Evolutionary conservation across 1,139 yeast genomes (phyloP), one percentile per base, ranked within the genome.

Genomic region (Ogataea hybrid): DNA sequence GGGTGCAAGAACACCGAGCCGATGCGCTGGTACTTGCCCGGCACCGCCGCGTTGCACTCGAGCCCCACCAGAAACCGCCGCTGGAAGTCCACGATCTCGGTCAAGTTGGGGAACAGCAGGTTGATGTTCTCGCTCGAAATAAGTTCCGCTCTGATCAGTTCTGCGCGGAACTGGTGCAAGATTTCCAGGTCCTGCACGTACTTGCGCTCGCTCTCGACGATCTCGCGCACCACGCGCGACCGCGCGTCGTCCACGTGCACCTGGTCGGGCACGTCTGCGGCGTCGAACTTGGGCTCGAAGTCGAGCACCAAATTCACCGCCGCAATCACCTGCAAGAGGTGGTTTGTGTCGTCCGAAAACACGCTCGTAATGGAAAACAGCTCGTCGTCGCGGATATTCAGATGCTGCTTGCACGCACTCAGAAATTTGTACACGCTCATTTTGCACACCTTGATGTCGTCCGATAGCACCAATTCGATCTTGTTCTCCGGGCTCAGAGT

Each of bases 311-410:
- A 69, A 41, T 74, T 73, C n/a, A 88, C 84, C 0, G 87, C 88
- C 35, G 72, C 74, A 20, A 88, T 70, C 23, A 88, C 84, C 58
- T 81, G 83, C 37, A 88, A 61, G 33, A 94, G 69, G 56, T 85
- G 95, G 47, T 81, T 79, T 6, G 96, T 84, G 50, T 79, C 81
- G 53, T 87, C 92, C 42, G 88, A 78, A 57, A 88, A 90, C 2
- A 90, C 95, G 63, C 88, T 86, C 16, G 96, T 84, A 42, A 92
- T 86, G 25, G 97, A 88, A 64, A 92, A 90, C 63, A 90, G 71
- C 52, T 82, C 84, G 39, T 86, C 90, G 64, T 88, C 96, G 44
- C 82, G 77, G 50, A 85, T 77, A 37, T 79, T 77, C 49, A 90
- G 71, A 58, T 86, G 82, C 37, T 79, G 75, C 62, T 88, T 86